Conservation (phyloP, 2,329 filamentous ascomycete genomes). For the Fusarium torreyae region DNA sequence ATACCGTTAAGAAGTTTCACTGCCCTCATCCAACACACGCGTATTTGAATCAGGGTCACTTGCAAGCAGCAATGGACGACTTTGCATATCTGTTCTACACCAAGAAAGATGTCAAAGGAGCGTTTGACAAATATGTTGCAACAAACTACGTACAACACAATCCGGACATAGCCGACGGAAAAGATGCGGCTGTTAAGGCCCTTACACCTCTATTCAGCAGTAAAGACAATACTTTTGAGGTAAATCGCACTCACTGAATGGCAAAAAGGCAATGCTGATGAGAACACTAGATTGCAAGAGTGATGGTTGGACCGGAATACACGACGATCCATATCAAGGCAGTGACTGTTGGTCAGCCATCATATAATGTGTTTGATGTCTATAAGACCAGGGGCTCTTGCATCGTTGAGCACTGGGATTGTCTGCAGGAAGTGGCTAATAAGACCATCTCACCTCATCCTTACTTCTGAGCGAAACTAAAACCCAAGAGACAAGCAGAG, state of each 20-base stretch:
- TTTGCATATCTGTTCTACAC: slow-evolving; percentile 4
- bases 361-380: background rate
- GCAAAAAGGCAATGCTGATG: background rate
- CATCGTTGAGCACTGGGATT: background rate
- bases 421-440: background rate
- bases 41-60: background rate
- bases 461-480: background rate
- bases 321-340: background rate
- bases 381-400: background rate
- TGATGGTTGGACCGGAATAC: background rate
- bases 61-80: background rate
- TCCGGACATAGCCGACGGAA: background rate
- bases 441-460: background rate
- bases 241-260: too few species aligned
- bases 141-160: slow-evolving; percentile 5
- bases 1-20: background rate
- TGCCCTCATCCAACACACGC: background rate
- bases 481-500: background rate
- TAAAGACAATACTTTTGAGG: background rate
- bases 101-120: background rate
- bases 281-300: background rate
- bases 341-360: background rate
- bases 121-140: background rate
- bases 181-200: background rate
- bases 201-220: background rate